Evolutionary conservation across 2,329 filamentous ascomycete species (phyloP).

Genomic region (Harringtonia lauricola): DNA sequence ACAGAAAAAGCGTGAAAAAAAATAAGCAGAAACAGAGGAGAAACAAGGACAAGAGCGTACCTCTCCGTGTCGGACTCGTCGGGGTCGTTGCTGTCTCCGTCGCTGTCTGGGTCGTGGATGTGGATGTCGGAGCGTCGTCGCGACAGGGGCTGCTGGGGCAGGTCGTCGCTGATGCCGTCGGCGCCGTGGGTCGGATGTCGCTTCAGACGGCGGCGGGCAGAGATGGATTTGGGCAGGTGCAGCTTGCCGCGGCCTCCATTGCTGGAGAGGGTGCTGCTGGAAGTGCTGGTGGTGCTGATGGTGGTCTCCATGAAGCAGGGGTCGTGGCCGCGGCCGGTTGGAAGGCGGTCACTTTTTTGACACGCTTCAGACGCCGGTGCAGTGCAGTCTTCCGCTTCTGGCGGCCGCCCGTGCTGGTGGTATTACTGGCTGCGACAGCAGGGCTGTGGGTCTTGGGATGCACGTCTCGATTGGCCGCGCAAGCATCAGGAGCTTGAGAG

Average conservation of each 20-base stretch:
- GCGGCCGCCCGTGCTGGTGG: too few relatives aligned
- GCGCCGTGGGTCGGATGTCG: conserved; percentile 31
- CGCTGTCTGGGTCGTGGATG: conserved; percentile 22
- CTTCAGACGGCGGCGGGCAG: conserved; percentile 35
- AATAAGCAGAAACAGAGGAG: neutral
- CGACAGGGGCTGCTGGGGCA: conserved; percentile 5
- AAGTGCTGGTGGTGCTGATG: neutral
- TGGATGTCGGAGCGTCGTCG: conserved; percentile 24
- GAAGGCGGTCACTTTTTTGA: too few relatives aligned
- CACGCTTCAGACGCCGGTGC: too few relatives aligned
- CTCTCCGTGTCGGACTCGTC: neutral
- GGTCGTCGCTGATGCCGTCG: conserved; percentile 18
- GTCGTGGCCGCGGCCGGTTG: too few relatives aligned
- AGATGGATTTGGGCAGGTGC: conserved; percentile 39
- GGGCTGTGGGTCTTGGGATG: too few relatives aligned
- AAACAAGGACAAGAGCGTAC: too few relatives aligned
- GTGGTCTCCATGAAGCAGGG: neutral
- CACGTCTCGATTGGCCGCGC: too few relatives aligned
- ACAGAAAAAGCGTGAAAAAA: neutral
- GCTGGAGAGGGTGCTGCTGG: neutral
- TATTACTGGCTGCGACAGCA: too few relatives aligned
- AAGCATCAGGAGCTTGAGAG: too few relatives aligned
- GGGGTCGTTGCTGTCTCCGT: conserved; percentile 16
- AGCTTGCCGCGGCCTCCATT: conserved; percentile 36
- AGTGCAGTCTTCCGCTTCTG: too few relatives aligned